Evolutionary conservation across 306 rosid species (phyloP), one percentile per base, ranked within the genome.

Genomic region (Gleditsia sinensis): DNA sequence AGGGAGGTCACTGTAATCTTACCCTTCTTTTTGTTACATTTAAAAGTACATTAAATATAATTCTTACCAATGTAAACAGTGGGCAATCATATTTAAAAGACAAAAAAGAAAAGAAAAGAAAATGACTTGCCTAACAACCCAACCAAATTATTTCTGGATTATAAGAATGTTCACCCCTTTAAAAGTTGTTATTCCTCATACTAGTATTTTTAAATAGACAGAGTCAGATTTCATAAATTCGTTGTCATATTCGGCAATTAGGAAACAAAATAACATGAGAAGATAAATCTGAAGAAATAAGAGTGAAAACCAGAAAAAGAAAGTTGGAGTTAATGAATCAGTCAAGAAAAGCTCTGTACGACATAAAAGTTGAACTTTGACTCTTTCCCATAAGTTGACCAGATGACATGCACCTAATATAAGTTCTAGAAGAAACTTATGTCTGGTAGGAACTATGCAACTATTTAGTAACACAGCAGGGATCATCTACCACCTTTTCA

Each of bases 401-500:
- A 27, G 9, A 3, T 74, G 42, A 30, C 68, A 58, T 50, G 74
- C 49, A 58, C 34, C 76, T 32, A 19, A 43, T 23, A n/a, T 34
- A 74, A 17, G 53, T 50, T 51, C 8, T 60, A 40, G 20, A 68
- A 74, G 20, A 60, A 16, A n/a, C 20, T n/a, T 53, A 23, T 34
- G 33, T 13, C 32, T 61, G 48, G 36, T 49, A 49, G 16, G 54
- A 69, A 68, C 9, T 21, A n/a, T 28, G n/a, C 43, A 55, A 39
- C 20, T 6, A 67, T 61, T 63, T 51, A 70, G 23, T 28, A 16
- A 36, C 8, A 40, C 7, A 4, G 55, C n/a, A 45, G 63, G 34
- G 21, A 69, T 63, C 17, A 25, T 36, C 0, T n/a, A 23, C 36
- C 76, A 94, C 98, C 97, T 86, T 80, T 34, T 88, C 76, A 46